Evolutionary conservation across 2,329 filamentous ascomycete species (phyloP).

Genomic region (Alternaria atra): DNA sequence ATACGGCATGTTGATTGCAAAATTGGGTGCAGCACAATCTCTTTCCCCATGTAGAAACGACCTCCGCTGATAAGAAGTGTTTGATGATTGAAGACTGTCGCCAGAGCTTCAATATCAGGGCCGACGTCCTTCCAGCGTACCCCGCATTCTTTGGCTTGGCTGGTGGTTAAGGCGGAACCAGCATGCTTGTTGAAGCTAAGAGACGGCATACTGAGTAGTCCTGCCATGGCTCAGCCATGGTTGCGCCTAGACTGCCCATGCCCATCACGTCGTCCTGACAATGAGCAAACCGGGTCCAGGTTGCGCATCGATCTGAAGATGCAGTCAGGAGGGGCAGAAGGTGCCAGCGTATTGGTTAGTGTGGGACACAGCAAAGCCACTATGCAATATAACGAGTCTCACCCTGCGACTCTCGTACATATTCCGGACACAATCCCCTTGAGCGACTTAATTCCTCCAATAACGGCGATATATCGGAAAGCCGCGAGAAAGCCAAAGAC

Average conservation of each 20-base stretch:
- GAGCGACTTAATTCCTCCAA: slow-evolving; percentile 14
- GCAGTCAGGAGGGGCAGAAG: background rate
- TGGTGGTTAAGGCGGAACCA: background rate
- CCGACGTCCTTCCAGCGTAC: background rate
- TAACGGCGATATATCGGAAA: slow-evolving; percentile 8
- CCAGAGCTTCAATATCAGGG: background rate
- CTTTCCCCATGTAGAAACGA: background rate
- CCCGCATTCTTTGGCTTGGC: background rate
- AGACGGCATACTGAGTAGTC: background rate
- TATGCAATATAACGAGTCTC: background rate
- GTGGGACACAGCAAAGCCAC: background rate
- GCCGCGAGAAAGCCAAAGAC: background rate
- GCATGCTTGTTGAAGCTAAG: background rate
- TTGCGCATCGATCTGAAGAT: background rate
- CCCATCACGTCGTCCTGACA: background rate
- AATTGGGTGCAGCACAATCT: background rate
- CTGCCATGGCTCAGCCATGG: background rate
- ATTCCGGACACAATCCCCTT: background rate
- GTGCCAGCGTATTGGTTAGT: background rate
- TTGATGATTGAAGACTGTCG: background rate
- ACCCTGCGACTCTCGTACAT: slow-evolving; percentile 2
- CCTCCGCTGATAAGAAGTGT: background rate
- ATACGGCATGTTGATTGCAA: background rate
- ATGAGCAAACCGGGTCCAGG: background rate
- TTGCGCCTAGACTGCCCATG: background rate